Conservation (phyloP, 108 stramenopile species). For the Cylindrotheca fusiformis region DNA sequence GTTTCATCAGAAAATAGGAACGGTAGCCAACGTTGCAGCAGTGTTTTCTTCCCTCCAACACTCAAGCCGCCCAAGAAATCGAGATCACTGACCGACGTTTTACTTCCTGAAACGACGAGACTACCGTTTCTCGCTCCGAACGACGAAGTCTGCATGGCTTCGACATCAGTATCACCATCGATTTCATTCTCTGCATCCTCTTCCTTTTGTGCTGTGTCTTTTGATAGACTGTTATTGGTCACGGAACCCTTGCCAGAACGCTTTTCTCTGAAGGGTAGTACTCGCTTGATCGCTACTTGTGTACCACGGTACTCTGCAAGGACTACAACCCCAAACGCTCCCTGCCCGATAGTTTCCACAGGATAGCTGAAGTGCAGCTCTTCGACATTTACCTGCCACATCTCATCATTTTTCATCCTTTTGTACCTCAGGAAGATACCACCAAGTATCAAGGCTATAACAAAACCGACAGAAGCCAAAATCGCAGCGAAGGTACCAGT, state of each 20-base stretch:
- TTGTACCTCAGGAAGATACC: constrained; percentile 9
- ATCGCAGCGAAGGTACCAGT: neutral
- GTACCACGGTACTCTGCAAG: constrained; percentile 43
- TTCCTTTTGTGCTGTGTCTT: neutral
- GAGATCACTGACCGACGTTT: neutral
- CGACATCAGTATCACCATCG: neutral
- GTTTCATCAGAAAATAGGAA: neutral
- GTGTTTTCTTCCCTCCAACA: neutral
- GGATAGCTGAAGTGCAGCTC: constrained; percentile 47
- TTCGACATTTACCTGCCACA: constrained; percentile 40
- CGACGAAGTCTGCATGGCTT: neutral
- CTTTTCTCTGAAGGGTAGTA: constrained; percentile 29
- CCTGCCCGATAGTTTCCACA: constrained; percentile 33
- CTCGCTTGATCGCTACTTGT: constrained; percentile 42
- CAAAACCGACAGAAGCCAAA: neutral
- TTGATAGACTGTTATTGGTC: neutral
- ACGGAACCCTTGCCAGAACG: neutral
- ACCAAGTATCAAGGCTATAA: neutral
- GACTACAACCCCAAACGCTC: constrained; percentile 43
- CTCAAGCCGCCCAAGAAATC: constrained; percentile 6
- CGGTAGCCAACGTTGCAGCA: neutral
- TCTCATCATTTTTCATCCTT: constrained; percentile 28
- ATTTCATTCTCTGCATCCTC: neutral
- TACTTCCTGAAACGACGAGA: neutral
- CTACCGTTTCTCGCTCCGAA: neutral